Evolutionary conservation across 2,329 filamentous ascomycete species (phyloP).

Genomic region (Canariomyces notabilis): DNA sequence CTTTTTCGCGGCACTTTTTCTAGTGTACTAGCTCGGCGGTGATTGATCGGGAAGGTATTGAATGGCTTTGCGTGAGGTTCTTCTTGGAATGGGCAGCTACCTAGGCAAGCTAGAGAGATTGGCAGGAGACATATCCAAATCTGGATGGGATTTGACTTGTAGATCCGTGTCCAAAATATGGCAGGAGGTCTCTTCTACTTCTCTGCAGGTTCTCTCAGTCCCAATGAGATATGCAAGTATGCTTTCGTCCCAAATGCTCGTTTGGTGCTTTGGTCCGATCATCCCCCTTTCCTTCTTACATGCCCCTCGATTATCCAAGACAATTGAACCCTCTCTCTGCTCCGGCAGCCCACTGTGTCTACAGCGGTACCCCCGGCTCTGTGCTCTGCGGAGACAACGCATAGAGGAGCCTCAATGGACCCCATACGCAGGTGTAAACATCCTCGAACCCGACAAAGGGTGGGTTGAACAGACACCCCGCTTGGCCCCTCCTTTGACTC

Average conservation of each 20-base stretch:
- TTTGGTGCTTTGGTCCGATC: background rate
- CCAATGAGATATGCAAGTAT: background rate
- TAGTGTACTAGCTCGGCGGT: no score
- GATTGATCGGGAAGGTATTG: no score
- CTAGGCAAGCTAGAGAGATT: background rate
- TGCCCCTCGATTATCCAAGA: background rate
- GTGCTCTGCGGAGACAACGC: background rate
- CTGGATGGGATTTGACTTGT: background rate
- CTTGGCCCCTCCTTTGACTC: background rate
- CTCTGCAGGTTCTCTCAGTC: no score
- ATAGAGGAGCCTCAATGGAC: background rate
- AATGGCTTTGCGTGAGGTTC: no score
- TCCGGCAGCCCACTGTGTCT: background rate
- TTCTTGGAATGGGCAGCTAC: background rate
- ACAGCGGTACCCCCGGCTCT: background rate
- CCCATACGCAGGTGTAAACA: background rate
- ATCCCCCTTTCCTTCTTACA: background rate
- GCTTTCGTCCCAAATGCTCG: background rate
- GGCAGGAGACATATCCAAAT: background rate
- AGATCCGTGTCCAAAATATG: background rate
- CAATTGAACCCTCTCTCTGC: background rate
- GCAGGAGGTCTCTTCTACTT: no score
- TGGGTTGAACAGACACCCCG: slow-evolving; percentile 8
- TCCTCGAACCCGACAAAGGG: background rate
- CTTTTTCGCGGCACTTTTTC: no score